Evolutionary conservation across 345 rosid genomes (phyloP).

Genomic region (Schrenkiella parvula): DNA sequence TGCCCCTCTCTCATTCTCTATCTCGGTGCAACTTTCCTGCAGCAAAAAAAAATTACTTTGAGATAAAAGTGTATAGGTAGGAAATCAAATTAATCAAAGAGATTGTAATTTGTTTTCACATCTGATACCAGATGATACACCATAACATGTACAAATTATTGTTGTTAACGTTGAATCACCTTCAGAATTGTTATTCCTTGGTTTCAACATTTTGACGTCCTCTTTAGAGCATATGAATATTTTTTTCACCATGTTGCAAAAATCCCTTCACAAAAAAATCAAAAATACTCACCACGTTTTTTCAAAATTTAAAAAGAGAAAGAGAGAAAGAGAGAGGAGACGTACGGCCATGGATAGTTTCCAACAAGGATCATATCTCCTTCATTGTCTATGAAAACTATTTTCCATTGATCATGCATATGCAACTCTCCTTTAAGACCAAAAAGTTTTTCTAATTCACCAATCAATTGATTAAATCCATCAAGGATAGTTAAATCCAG

Average conservation of each 20-base stretch:
- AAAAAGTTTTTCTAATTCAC: slow-evolving; percentile 52
- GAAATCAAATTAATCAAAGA: not conserved
- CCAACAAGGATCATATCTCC: slow-evolving; percentile 69
- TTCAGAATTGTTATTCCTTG: too few relatives aligned
- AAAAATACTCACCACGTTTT: too few relatives aligned
- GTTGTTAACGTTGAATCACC: not conserved
- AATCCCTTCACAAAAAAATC: not conserved
- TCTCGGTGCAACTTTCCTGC: too few relatives aligned
- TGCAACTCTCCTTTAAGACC: slow-evolving; percentile 47
- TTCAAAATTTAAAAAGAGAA: too few relatives aligned
- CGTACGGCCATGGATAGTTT: slow-evolving; percentile 84
- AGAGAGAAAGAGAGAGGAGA: not conserved
- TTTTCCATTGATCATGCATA: slow-evolving; percentile 44
- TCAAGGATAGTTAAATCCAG: slow-evolving; percentile 53
- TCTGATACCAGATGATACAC: too few relatives aligned
- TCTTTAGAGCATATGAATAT: not conserved
- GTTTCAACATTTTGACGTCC: not conserved
- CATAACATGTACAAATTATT: too few relatives aligned
- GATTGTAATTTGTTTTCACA: too few relatives aligned
- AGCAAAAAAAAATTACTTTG: too few relatives aligned
- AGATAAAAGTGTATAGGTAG: too few relatives aligned
- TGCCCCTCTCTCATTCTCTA: too few relatives aligned
- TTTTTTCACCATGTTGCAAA: not conserved
- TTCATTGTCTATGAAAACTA: slow-evolving; percentile 58
- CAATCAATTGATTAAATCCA: slow-evolving; percentile 47